Evolutionary conservation across 1,139 yeast species (phyloP), one percentile per base, ranked within the genome.

Genomic region (Sugiyamaella sp.): DNA sequence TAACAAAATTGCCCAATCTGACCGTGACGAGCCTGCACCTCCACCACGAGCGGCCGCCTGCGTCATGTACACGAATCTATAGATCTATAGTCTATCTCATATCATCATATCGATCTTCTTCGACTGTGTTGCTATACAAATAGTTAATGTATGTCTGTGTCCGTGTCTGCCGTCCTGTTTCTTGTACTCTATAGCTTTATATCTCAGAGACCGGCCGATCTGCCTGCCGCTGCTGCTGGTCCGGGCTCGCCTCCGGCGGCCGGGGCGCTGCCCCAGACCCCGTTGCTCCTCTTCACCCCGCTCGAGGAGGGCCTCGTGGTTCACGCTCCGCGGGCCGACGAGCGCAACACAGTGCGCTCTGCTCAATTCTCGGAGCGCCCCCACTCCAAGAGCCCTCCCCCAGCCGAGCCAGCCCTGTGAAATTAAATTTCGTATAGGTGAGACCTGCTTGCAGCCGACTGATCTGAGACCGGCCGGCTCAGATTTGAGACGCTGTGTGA

Each of bases 191-290:
- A 29, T 12, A 29, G 14, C 8, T 24, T 10, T 24, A 24, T 24
- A 24, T 5, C 35, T 29, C 14, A 14, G 35, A 4, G 35, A 14
- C 8, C n/a, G 4, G 8, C 14, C 4, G 35, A 12, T 29, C 14
- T 29, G 35, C 35, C n/a, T n/a, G n/a, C n/a, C n/a, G n/a, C n/a
- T n/a, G n/a, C n/a, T n/a, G n/a, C n/a, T n/a, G n/a, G n/a, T n/a
- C n/a, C n/a, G n/a, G n/a, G n/a, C n/a, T n/a, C n/a, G n/a, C n/a
- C 35, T 29, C 35, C 35, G 35, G 35, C 35, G 35, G 35, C 35
- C n/a, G 35, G 35, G 35, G 35, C 35, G 8, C 35, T 29, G 35
- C 35, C 35, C 35, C 35, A 29, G 35, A 29, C 35, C 35, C 35
- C 35, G 35, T 29, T 4, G 35, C 35, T 29, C 35, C 35, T 29